Base-by-base conservation (phyloP, 2,329 filamentous ascomycete genomes). In the Leptosphaerulina australis region DNA sequence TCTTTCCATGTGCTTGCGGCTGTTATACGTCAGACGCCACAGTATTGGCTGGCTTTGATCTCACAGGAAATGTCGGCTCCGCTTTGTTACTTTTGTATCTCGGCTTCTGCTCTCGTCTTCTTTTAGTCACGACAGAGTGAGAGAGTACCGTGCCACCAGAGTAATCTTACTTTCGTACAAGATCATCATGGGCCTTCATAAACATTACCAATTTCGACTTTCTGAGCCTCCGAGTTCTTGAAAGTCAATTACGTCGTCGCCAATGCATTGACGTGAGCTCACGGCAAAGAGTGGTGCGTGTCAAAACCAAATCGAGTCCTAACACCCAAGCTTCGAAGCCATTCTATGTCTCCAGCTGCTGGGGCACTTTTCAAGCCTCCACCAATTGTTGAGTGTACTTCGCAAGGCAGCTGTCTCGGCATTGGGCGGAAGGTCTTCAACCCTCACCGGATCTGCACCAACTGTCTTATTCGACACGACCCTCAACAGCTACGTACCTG, bases 381-480 rank as follows among this genome's bases (percentile, higher is more conserved):
- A 40, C 61, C 63, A 25, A 56, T 57, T 38, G 59, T 64, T 38
- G 53, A 60, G 45, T 68, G 64, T 37, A 33, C 65, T 20, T 57
- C 54, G 36, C 50, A 45, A 44, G 33, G 50, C 17, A 50, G 45
- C 44, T 67, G 64, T 54, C 58, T 68, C 40, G 59, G 66, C 41
- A 60, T 67, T 37, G 63, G 64, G 31, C 66, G 58, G 56, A 67
- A 66, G 45, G 34, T 64, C 30, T 50, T 60, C 33, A 37, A 50
- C 28, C 41, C 59, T 24, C 49, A 59, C 39, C 46, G 53, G 18
- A 53, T 66, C 28, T 67, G 66, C 33, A n/a, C 36, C 30, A 53
- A 58, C 22, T 66, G 66, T 53, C 52, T 67, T 14, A 57, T 56
- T 36, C 46, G 62, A 50, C 53, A 65, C 56, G 63, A 68, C 28